Evolutionary conservation across 2,329 filamentous ascomycete genomes (phyloP).

Genomic region (Pseudopyrenochaeta lycopersici): DNA sequence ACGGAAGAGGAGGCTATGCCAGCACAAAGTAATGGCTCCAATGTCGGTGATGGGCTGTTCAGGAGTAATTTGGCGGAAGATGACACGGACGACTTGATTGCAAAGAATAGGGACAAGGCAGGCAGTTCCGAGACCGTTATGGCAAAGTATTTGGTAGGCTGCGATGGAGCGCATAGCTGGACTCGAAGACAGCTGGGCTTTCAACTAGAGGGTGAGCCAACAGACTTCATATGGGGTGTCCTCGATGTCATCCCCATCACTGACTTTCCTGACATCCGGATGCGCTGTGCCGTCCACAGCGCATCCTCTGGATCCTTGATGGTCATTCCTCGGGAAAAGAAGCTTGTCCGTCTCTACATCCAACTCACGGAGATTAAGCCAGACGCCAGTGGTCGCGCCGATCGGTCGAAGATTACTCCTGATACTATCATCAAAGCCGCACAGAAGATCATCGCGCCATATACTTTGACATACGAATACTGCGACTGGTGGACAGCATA

Average conservation of each 20-base stretch:
- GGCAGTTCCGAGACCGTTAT: slow-evolving; percentile 56
- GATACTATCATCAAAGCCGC: slow-evolving; percentile 70
- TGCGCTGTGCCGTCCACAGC: slow-evolving; percentile 67
- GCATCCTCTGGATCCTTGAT: slow-evolving; percentile 66
- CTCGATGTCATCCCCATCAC: slow-evolving; percentile 63
- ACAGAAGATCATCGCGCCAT: slow-evolving; percentile 71
- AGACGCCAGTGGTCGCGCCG: slow-evolving; percentile 57
- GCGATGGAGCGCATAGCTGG: slow-evolving; percentile 75
- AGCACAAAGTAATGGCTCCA: slow-evolving; percentile 49
- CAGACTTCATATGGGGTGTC: slow-evolving; percentile 63
- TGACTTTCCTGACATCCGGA: slow-evolving; percentile 69
- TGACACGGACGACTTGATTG: slow-evolving; percentile 64
- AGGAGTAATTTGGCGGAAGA: slow-evolving; percentile 66
- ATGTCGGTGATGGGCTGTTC: slow-evolving; percentile 63
- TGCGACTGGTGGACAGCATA: slow-evolving; percentile 75
- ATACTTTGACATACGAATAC: slow-evolving; percentile 70
- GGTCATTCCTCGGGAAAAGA: slow-evolving; percentile 71
- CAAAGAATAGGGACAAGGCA: slow-evolving; percentile 48
- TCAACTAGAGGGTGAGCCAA: slow-evolving; percentile 64
- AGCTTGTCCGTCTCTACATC: slow-evolving; percentile 71
- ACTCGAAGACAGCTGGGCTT: slow-evolving; percentile 67
- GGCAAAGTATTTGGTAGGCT: slow-evolving; percentile 72
- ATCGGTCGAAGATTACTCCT: slow-evolving; percentile 70
- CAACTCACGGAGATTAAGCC: slow-evolving; percentile 64
- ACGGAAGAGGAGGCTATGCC: slow-evolving; percentile 67